A percentile compares a stretch with the other conserved stretches of the same genome.
phyloP scores from a whole-genome alignment of 371 early-diverging fungal genomes.

The Actinomucor elegans region DNA sequence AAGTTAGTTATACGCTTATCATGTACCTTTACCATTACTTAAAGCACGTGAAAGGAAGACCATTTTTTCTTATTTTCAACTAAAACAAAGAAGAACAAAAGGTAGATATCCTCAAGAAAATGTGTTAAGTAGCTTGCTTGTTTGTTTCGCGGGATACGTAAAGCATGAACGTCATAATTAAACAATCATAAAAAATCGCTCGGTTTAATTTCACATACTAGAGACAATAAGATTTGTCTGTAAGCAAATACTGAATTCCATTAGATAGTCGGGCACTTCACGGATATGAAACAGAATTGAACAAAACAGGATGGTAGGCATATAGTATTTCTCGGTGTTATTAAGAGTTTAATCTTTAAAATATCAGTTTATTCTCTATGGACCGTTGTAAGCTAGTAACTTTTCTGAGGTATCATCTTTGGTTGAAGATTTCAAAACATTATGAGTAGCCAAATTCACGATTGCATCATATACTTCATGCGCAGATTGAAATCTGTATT shows the following conservation, averaged over 20 bases:
- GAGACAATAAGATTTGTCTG: no score
- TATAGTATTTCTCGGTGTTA: no score
- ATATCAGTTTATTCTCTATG: no score
- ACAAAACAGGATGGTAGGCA: no score
- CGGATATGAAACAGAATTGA: no score
- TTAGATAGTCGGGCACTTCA: no score
- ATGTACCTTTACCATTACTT: slow-evolving; percentile 22
- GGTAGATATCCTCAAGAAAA: no score
- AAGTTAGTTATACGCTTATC: neutral
- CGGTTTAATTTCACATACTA: no score
- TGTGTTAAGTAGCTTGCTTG: no score
- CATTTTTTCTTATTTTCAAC: slow-evolving; percentile 14
- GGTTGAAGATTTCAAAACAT: slow-evolving; percentile 4
- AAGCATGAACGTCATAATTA: neutral
- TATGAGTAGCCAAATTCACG: slow-evolving; percentile 11
- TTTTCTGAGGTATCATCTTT: neutral
- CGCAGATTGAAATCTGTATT: slow-evolving; percentile 11
- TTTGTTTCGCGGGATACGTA: no score
- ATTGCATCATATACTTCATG: slow-evolving; percentile 25
- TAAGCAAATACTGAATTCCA: no score
- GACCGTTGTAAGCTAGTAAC: slow-evolving; percentile 16
- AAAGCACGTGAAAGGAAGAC: slow-evolving; percentile 31
- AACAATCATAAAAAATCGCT: neutral
- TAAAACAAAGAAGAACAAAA: neutral
- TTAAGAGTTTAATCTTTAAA: no score